Conservation (phyloP, 805 yeast genomes). For the Metschnikowia dekortorum region DNA sequence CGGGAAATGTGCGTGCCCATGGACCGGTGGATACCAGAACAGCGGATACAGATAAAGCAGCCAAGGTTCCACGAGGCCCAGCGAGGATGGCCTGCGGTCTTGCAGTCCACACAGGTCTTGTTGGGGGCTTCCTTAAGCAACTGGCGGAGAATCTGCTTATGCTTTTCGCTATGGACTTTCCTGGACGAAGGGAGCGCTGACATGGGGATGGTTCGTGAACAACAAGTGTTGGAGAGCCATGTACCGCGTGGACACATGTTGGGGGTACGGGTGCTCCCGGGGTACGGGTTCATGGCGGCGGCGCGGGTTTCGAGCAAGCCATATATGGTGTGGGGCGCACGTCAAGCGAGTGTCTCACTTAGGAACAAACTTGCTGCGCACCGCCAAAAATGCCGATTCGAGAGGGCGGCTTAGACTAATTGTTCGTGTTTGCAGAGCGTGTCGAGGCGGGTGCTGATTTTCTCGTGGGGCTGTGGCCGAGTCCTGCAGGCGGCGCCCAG, state of each 20-base stretch:
- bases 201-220: slow-evolving; percentile 4
- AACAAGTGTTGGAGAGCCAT: not conserved
- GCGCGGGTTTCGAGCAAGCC: not conserved
- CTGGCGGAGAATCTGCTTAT: slow-evolving; percentile 68
- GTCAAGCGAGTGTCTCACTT: no score
- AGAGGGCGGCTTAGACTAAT: no score
- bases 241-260: slow-evolving; percentile 3
- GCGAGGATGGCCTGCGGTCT: slow-evolving; percentile 82
- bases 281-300: no score
- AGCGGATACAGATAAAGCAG: slow-evolving; percentile 85
- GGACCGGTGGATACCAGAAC: slow-evolving; percentile 93
- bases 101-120: slow-evolving; percentile 86
- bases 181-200: slow-evolving; percentile 40
- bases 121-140: slow-evolving; percentile 75
- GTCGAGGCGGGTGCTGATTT: no score
- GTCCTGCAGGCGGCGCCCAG: no score
- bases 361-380: no score
- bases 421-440: no score
- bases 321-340: not conserved
- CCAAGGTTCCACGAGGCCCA: slow-evolving; percentile 99
- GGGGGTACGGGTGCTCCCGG: slow-evolving; percentile 9
- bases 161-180: slow-evolving; percentile 46
- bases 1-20: slow-evolving; percentile 94
- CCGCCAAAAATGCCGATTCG: no score
- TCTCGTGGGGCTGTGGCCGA: no score